These are phyloP conservation scores for Ganoderma boninense DNA, from an alignment of 1,284 basidiomycete species.

Conservation along the genomic window DNA sequence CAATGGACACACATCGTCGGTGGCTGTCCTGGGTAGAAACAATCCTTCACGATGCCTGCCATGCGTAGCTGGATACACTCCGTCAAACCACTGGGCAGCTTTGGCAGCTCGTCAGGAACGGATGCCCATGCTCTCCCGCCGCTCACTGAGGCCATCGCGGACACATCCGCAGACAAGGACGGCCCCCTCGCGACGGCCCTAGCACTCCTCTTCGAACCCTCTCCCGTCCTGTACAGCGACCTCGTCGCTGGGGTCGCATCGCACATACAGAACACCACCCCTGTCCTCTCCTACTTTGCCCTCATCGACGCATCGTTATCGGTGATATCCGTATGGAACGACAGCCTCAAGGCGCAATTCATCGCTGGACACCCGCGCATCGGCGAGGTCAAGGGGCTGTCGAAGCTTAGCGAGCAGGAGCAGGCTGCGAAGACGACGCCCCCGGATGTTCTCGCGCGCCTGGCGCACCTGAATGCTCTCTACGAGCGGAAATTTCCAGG, in stretches of 20 bases:
- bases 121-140: constrained; percentile 47
- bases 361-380: constrained; percentile 89
- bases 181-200: constrained; percentile 54
- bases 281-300: constrained; percentile 53
- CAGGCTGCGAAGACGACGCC: constrained; percentile 70
- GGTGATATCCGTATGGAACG: constrained; percentile 65
- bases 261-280: constrained; percentile 39
- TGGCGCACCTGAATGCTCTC: constrained; percentile 74
- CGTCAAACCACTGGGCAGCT: constrained; percentile 28
- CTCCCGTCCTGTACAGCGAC: constrained; percentile 60
- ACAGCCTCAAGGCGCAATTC: constrained; percentile 69
- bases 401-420: constrained; percentile 78
- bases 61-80: constrained; percentile 34
- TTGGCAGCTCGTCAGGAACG: constrained; percentile 3
- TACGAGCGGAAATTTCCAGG: constrained; percentile 82
- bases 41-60: background rate
- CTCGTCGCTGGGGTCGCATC: constrained; percentile 66
- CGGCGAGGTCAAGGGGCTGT: constrained; percentile 80
- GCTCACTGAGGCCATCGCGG: constrained; percentile 44
- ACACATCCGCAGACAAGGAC: constrained; percentile 23
- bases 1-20: background rate
- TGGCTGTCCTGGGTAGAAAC: background rate
- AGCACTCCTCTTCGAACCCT: constrained; percentile 74
- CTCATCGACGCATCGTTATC: constrained; percentile 69
- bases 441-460: constrained; percentile 70